Conservation (phyloP, 2,329 filamentous ascomycete species). For the Hypoxylon sp. region DNA sequence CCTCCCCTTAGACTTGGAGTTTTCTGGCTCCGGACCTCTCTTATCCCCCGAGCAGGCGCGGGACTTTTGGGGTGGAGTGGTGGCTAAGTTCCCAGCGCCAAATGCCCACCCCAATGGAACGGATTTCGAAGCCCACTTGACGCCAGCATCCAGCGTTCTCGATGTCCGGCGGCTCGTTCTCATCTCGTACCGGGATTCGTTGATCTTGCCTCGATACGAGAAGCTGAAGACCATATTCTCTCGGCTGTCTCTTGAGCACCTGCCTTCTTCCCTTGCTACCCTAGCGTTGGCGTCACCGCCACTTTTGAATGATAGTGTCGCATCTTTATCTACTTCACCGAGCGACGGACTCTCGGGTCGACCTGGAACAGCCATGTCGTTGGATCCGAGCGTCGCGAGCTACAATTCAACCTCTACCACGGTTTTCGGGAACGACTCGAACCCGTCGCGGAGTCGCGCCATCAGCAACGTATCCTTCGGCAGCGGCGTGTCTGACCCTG, state of each 20-base stretch:
- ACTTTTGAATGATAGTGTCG: slow-evolving; percentile 60
- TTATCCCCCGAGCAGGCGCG: slow-evolving; percentile 83
- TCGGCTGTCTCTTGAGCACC: slow-evolving; percentile 85
- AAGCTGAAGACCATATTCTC: slow-evolving; percentile 91
- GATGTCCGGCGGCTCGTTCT: slow-evolving; percentile 92
- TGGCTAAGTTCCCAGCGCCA: slow-evolving; percentile 57
- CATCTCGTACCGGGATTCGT: slow-evolving; percentile 86
- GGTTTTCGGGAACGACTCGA: slow-evolving; percentile 76
- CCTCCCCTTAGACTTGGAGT: slow-evolving; percentile 91
- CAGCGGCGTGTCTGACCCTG: slow-evolving; percentile 60
- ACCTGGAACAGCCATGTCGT: slow-evolving; percentile 79
- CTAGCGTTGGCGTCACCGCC: slow-evolving; percentile 68
- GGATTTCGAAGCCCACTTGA: slow-evolving; percentile 60
- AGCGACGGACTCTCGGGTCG: slow-evolving; percentile 59
- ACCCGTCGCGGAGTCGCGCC: slow-evolving; percentile 75
- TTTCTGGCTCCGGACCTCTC: slow-evolving; percentile 84
- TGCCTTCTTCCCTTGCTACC: slow-evolving; percentile 66
- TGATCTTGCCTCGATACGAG: slow-evolving; percentile 91
- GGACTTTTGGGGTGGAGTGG: slow-evolving; percentile 88
- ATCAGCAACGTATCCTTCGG: slow-evolving; percentile 85
- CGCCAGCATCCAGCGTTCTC: slow-evolving; percentile 68
- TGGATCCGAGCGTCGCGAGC: slow-evolving; percentile 81
- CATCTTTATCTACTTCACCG: slow-evolving; percentile 65
- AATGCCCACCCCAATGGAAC: slow-evolving; percentile 35
- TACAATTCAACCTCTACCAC: slow-evolving; percentile 86